These are phyloP conservation scores for Neurospora sp. DNA, from an alignment of 495 filamentous ascomycete genomes.

Conservation along the genomic window DNA sequence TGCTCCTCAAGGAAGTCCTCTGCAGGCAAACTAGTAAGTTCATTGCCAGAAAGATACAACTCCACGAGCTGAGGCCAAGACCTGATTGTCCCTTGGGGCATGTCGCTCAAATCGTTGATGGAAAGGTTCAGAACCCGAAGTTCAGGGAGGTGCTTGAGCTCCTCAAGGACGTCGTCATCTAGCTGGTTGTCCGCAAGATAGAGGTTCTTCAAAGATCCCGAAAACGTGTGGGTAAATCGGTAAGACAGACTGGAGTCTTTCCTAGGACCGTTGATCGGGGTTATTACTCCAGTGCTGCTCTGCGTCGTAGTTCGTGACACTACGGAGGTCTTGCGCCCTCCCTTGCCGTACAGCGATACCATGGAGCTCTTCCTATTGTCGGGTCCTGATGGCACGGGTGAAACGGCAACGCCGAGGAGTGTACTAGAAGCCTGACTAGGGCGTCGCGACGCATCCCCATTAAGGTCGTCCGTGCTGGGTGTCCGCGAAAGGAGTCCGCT, in stretches of 20 bases:
- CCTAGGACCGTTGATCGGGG: slow-evolving; percentile 44
- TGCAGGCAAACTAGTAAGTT: slow-evolving; percentile 79
- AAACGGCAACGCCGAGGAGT: slow-evolving; percentile 61
- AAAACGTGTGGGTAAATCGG: slow-evolving; percentile 71
- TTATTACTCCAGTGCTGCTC: slow-evolving; percentile 38
- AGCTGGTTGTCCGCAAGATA: slow-evolving; percentile 90
- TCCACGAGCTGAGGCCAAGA: slow-evolving; percentile 83
- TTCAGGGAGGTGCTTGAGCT: slow-evolving; percentile 72
- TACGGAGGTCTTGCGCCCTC: slow-evolving; percentile 72
- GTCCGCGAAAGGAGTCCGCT: slow-evolving; percentile 41
- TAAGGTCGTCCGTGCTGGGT: slow-evolving; percentile 71
- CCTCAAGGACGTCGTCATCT: slow-evolving; percentile 88
- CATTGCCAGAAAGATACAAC: slow-evolving; percentile 91
- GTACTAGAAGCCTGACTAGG: slow-evolving; percentile 78
- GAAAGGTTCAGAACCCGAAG: slow-evolving; percentile 85
- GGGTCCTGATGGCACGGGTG: slow-evolving; percentile 47
- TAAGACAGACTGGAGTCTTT: slow-evolving; percentile 83
- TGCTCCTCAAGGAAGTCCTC: slow-evolving; percentile 82
- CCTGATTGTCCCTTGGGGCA: slow-evolving; percentile 77
- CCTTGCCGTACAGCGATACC: slow-evolving; percentile 64
- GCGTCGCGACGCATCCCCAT: slow-evolving; percentile 61
- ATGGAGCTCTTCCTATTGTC: slow-evolving; percentile 66
- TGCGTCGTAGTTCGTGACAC: slow-evolving; percentile 51
- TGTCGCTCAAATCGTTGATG: slow-evolving; percentile 87
- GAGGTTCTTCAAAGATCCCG: slow-evolving; percentile 68